Evolutionary conservation across 2,329 filamentous ascomycete species (phyloP), one percentile per base, ranked within the genome.

Genomic region (Thielaviopsis populi): DNA sequence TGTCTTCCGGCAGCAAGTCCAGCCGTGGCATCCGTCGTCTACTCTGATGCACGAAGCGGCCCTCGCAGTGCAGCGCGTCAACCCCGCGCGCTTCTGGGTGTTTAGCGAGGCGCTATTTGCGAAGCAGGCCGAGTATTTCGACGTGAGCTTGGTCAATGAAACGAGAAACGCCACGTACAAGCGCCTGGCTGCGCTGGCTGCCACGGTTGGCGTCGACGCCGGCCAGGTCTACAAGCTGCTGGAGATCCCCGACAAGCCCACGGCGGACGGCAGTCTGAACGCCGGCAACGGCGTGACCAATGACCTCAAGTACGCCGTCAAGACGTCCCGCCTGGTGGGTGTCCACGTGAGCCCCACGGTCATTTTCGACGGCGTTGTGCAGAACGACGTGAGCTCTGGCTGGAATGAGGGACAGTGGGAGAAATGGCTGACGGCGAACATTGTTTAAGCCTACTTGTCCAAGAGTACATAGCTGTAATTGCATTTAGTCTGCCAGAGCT

Each of bases 311-410:
- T 74, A 89, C 59, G 77, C 92, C 70, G 83, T 92, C 67, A 95
- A 91, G 80, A 86, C 86, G 73, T 82, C 89, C 70, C 79, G 92
- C 53, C 75, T 94, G 68, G 81, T 88, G 8, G 88, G 91, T 13
- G 83, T 96, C 53, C 92, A 97, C 76, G 89, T 96, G 48, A 92
- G 89, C 50, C 92, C 92, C 1, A 96, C 91, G 0, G 90, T 92
- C 22, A 79, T 95, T 60, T 91, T 95, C 73, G 85, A 97, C 74
- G 91, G 91, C 0, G 82, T 95, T 27, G 85, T 95, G 60, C 88
- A 88, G 70, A 83, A 83, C 68, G 83, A 87, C 61, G 88, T 96
- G 68, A 87, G 85, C 67, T 92, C 87, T 65, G 81, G 85, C 27
- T 96, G 91, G 83, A 86, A 81, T 0, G 79, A 79, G 69, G 83